Evolutionary conservation across 202 grass and related monocot species (phyloP).

Genomic region (Panicum hallii): DNA sequence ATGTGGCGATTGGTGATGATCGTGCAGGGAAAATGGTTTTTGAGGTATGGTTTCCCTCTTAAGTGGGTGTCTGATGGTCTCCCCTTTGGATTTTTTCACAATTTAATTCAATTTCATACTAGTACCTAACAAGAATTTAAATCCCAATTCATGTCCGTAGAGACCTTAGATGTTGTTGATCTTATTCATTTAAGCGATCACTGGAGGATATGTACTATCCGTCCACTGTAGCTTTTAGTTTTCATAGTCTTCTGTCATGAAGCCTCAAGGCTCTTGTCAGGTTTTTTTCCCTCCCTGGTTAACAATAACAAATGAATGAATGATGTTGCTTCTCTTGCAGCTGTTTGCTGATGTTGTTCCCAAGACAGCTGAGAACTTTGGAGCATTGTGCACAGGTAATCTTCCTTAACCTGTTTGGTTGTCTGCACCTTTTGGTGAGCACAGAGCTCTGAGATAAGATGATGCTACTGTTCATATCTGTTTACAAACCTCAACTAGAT

Average conservation of each 20-base stretch:
- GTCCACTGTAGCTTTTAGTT: not conserved
- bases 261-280: not conserved
- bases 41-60: slow-evolving; percentile 46
- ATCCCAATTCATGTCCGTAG: not conserved
- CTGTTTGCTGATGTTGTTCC: slow-evolving; percentile 58
- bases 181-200: slow-evolving; percentile 21
- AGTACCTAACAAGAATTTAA: not conserved
- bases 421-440: not conserved
- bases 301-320: slow-evolving; percentile 1
- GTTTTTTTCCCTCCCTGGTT: not conserved
- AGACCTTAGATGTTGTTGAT: not conserved
- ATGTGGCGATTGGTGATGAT: slow-evolving; percentile 50
- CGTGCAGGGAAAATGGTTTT: slow-evolving; percentile 53
- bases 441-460: not conserved
- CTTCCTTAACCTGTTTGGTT: slow-evolving; percentile 5
- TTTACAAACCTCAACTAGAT: not conserved
- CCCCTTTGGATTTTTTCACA: too few species aligned
- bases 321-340: slow-evolving; percentile 35
- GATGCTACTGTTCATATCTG: not conserved
- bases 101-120: not conserved
- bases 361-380: slow-evolving; percentile 69
- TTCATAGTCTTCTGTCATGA: not conserved
- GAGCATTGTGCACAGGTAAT: slow-evolving; percentile 63
- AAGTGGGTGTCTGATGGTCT: not conserved
- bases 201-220: not conserved